Percentiles rank a stretch among this genome's conserved stretches.
These are phyloP conservation scores for Yamadazyma spencermartinsiae DNA, from an alignment of 1,139 yeast species.

Conservation along the genomic window DNA sequence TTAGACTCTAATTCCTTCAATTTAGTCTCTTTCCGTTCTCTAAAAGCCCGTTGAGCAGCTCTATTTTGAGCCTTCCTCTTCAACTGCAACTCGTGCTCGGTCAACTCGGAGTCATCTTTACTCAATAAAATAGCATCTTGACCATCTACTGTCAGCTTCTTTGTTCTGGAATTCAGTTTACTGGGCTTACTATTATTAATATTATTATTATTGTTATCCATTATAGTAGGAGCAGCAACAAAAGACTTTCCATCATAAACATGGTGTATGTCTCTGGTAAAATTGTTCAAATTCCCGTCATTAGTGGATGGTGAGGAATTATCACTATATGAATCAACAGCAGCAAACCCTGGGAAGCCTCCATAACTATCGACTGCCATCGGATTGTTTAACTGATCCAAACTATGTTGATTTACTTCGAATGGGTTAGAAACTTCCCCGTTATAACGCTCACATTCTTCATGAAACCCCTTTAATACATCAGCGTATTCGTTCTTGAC, in stretches of 20 bases:
- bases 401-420: slow-evolving; percentile 14
- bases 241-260: neutral
- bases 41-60: slow-evolving; percentile 87
- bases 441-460: neutral
- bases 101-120: slow-evolving; percentile 41
- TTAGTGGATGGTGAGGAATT: slow-evolving; percentile 19
- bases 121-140: slow-evolving; percentile 41
- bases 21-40: slow-evolving; percentile 79
- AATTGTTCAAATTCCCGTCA: slow-evolving; percentile 5
- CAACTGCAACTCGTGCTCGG: slow-evolving; percentile 50
- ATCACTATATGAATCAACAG: slow-evolving; percentile 16
- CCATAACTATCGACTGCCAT: slow-evolving; percentile 2
- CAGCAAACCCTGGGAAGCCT: slow-evolving; percentile 4
- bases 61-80: slow-evolving; percentile 81
- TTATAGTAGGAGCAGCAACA: too few species aligned
- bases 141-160: slow-evolving; percentile 34
- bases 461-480: neutral
- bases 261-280: neutral
- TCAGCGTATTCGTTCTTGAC: neutral
- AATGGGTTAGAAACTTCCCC: slow-evolving; percentile 5
- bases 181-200: neutral
- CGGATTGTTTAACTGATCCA: slow-evolving; percentile 13
- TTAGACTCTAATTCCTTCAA: slow-evolving; percentile 67
- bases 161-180: slow-evolving; percentile 14
- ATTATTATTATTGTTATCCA: neutral